Evolutionary conservation across 2,329 filamentous ascomycete genomes (phyloP), one percentile per base, ranked within the genome.

Genomic region (Neofusicoccum parvum): DNA sequence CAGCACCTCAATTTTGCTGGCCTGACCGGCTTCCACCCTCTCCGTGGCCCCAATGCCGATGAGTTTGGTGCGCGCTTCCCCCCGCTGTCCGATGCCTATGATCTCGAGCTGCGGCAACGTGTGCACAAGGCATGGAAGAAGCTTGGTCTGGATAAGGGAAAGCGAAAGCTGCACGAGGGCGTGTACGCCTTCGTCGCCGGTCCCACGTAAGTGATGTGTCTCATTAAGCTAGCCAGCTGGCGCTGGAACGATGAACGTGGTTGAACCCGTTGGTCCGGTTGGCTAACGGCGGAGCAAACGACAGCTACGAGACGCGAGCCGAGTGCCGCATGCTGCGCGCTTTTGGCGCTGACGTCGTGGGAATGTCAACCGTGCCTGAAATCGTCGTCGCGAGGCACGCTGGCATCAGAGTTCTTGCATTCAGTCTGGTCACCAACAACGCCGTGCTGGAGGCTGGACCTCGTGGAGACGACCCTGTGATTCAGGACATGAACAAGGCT

Each of bases 281-380:
- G 63, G 37, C 27, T 62, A 20, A 62, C n/a, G 10, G n/a, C 32
- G 17, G 20, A 27, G 45, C 63, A 23, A 67, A 65, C 56, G 62
- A 58, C 63, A 86, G 83, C 56, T 90, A 89, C 72, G 88, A 90
- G 72, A 90, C 87, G 2, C 80, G 88, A 67, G 87, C 87, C 0
- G 87, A 90, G 73, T 89, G 87, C 71, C 82, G 87, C 17, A 84
- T 89, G 82, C 79, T 90, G 66, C 81, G 81, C 45, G 79, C 79
- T 54, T 75, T 89, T 6, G 87, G 88, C 6, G 87, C 87, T n/a
- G 88, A 90, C 71, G 79, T 90, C n/a, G 88, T 90, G 1, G 88
- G 88, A 14, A 90, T 90, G 88, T 89, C 86, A 37, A 90, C 88
- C 0, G 87, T 90, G 34, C 88, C 88, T 7, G 88, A 90, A 72